Evolutionary conservation across 495 filamentous ascomycete genomes (phyloP), one percentile per base, ranked within the genome.

Genomic region (Penicillium mononematosum): DNA sequence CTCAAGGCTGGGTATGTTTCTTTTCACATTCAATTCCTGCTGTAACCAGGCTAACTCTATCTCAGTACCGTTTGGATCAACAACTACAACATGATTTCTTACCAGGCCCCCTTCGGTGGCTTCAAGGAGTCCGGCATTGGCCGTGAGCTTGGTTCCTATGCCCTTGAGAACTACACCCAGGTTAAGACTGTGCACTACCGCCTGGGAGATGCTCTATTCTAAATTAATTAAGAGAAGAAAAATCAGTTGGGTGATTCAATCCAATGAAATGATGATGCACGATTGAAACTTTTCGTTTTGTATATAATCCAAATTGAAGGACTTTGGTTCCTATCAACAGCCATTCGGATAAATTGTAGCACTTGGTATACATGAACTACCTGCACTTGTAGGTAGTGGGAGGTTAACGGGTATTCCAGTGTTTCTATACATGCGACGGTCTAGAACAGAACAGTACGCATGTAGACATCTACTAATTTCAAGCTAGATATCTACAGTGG

Each of bases 91-190:
- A 74, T 89, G 67, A 81, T 97, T 49, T 83, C 88, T 72, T 86
- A 90, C 77, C 85, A 88, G 72, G 71, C 84, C 64, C 91, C 92
- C 45, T 96, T 96, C 71, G 92, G 92, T 73, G 92, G 92, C 45
- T 98, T 81, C 85, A 96, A 96, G 85, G 84, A 91, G 78, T 90
- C 85, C 38, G 95, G 94, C 75, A 86, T 97, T 53, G 94, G 94
- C 56, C 89, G 94, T 63, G 94, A 98, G 76, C 81, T 98, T 36
- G 94, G 94, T 61, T 91, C 96, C 80, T 92, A 88, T 51, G 94
- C 92, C 8, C 75, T 98, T 47, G 86, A 87, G 56, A 96, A 96
- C 81, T 98, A 97, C 77, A 92, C 87, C 42, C 89, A 98, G 78
- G 74, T 82, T 62, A 88, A 88, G 82, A 82, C 85, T 17, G 85